A percentile compares a stretch with the other conserved stretches of the same genome.
These are phyloP conservation scores for Aegilops tauschii DNA, from an alignment of 176 grass and related monocot species.

Conservation along the genomic window DNA sequence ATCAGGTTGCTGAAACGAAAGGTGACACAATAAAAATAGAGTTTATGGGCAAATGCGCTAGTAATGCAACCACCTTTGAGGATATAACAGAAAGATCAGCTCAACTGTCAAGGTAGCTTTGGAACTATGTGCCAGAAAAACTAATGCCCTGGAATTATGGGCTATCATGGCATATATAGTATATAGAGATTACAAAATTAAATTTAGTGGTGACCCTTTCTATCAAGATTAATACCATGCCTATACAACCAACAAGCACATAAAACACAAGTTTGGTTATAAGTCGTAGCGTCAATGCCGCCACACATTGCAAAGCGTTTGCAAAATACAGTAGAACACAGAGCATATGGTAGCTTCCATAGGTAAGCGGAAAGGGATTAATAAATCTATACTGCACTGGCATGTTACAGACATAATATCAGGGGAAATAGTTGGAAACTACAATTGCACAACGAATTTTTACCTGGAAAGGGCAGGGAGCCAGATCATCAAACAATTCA, in stretches of 20 bases:
- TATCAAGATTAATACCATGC: neutral
- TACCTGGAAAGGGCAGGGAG: constrained; percentile 82
- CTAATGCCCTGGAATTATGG: constrained; percentile 3
- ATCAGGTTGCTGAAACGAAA: constrained; percentile 72
- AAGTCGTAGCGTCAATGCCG: neutral
- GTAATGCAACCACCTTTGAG: neutral
- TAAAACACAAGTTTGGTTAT: neutral
- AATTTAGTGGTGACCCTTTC: neutral
- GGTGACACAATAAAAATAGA: constrained; percentile 10
- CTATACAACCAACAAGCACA: neutral
- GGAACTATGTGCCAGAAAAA: neutral
- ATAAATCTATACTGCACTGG: neutral
- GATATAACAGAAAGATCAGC: neutral
- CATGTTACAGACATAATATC: neutral
- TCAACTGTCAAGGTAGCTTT: neutral
- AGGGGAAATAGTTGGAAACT: neutral
- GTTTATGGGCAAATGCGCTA: neutral
- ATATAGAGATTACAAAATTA: neutral
- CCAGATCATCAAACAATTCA: constrained; percentile 60
- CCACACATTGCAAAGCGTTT: neutral
- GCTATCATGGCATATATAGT: neutral
- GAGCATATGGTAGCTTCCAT: neutral
- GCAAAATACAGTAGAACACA: neutral
- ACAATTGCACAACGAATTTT: neutral
- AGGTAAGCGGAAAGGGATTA: neutral